phyloP scores from a whole-genome alignment of 1,284 basidiomycete genomes.

The Heterobasidion irregulare region DNA sequence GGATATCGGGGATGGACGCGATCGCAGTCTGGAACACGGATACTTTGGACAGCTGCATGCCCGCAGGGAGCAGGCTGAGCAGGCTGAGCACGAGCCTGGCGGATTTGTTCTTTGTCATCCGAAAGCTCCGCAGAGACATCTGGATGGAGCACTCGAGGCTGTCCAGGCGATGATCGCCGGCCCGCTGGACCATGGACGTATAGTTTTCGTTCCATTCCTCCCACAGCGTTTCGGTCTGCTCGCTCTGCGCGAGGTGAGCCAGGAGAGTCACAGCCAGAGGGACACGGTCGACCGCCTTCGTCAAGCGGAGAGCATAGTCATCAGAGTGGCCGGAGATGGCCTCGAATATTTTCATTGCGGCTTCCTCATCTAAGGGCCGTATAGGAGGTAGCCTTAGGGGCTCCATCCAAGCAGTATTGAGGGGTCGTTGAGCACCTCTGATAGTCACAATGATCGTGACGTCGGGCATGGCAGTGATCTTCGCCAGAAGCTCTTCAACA shows the following conservation, averaged over 20 bases:
- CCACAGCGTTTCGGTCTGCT: not conserved
- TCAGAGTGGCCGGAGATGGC: conserved; percentile 3
- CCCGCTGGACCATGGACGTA: conserved; percentile 3
- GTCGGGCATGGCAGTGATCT: conserved; percentile 1
- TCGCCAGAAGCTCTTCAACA: conserved; percentile 4
- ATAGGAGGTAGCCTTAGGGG: conserved; percentile 1
- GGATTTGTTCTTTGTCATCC: conserved; percentile 1
- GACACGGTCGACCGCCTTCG: conserved; percentile 6
- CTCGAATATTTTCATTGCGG: conserved; percentile 3
- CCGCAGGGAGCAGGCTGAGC: conserved; percentile 8
- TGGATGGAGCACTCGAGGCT: conserved; percentile 8
- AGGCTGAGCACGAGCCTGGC: conserved; percentile 3
- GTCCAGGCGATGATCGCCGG: not conserved
- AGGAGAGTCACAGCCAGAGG: conserved; percentile 9
- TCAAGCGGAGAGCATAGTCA: conserved; percentile 1
- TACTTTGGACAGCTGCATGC: conserved; percentile 1
- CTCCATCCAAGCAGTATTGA: conserved; percentile 3
- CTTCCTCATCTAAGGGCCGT: not conserved
- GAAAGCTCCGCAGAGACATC: conserved; percentile 4
- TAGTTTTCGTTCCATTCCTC: conserved; percentile 1
- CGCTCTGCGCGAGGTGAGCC: conserved; percentile 5
- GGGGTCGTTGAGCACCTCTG: conserved; percentile 4
- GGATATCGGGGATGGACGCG: not conserved
- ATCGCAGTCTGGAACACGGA: not conserved
- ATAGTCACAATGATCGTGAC: conserved; percentile 5